phyloP scores from a whole-genome alignment of 2,329 filamentous ascomycete genomes.

The Ophiosphaerella narmari region DNA sequence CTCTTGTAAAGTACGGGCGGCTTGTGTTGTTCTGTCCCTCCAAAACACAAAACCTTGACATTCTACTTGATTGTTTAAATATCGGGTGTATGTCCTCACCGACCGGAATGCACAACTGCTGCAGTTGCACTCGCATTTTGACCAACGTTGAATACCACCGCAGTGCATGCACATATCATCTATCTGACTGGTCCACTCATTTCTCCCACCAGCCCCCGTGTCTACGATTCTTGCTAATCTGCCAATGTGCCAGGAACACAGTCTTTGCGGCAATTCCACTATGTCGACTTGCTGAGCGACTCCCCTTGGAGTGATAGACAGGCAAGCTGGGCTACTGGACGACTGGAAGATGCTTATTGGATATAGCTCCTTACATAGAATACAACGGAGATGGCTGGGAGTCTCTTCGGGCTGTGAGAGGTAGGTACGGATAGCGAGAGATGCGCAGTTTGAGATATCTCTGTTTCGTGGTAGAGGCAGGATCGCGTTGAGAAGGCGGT shows the following conservation, averaged over 20 bases:
- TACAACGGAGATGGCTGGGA: slow-evolving; percentile 30
- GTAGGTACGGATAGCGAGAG: slow-evolving; percentile 35
- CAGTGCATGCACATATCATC: slow-evolving; percentile 44
- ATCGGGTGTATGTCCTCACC: slow-evolving; percentile 38
- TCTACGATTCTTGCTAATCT: slow-evolving; percentile 28
- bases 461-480: slow-evolving; percentile 17
- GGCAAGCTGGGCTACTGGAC: slow-evolving; percentile 35
- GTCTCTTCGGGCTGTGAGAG: slow-evolving; percentile 15
- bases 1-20: background rate
- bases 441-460: slow-evolving; percentile 30
- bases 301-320: slow-evolving; percentile 7
- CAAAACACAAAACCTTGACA: slow-evolving; percentile 32
- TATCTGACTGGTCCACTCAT: slow-evolving; percentile 33
- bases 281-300: slow-evolving; percentile 19
- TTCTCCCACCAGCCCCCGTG: slow-evolving; percentile 24
- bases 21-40: slow-evolving; percentile 10
- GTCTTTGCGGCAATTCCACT: slow-evolving; percentile 32
- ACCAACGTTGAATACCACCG: slow-evolving; percentile 33
- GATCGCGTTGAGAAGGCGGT: slow-evolving; percentile 34
- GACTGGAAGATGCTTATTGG: slow-evolving; percentile 36
- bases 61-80: slow-evolving; percentile 33
- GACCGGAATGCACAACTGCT: slow-evolving; percentile 33
- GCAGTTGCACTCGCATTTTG: slow-evolving; percentile 34
- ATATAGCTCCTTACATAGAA: slow-evolving; percentile 37
- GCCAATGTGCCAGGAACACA: slow-evolving; percentile 44